Percentiles rank a stretch among this genome's conserved stretches.
phyloP scores from a whole-genome alignment of 208 protist species.

The Crithidia fasciculata region DNA sequence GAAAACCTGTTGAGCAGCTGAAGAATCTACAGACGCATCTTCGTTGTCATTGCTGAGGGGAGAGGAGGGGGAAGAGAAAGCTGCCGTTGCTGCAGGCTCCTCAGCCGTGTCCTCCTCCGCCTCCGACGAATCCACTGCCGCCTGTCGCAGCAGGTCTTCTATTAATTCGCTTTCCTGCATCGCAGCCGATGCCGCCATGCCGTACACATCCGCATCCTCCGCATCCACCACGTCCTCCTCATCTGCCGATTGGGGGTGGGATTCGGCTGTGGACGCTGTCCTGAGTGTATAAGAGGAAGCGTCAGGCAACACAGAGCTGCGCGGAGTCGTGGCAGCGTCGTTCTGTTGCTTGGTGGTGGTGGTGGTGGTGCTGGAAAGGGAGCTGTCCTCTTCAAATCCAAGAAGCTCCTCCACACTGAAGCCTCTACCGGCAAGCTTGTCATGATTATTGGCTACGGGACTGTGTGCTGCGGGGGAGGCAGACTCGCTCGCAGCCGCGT shows the following conservation, averaged over 20 bases:
- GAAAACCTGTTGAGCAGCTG: too few relatives aligned
- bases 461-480: too few relatives aligned
- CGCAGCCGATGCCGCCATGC: constrained; percentile 1
- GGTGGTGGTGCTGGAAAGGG: neutral
- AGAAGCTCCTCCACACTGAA: constrained; percentile 10
- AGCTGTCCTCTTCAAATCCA: neutral
- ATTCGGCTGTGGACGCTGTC: too few relatives aligned
- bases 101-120: neutral
- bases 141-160: constrained; percentile 12
- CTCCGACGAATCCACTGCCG: neutral
- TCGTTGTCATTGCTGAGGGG: too few relatives aligned
- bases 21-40: too few relatives aligned
- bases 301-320: too few relatives aligned
- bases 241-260: too few relatives aligned
- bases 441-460: too few relatives aligned
- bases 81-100: neutral
- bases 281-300: too few relatives aligned
- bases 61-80: too few relatives aligned
- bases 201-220: constrained; percentile 12
- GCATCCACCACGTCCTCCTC: neutral
- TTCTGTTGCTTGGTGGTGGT: neutral
- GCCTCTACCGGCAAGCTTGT: neutral
- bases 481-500: neutral
- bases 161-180: neutral
- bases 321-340: too few relatives aligned